Evolutionary conservation across 139 green algal species (phyloP).

Genomic region (Micromonas pusilla): DNA sequence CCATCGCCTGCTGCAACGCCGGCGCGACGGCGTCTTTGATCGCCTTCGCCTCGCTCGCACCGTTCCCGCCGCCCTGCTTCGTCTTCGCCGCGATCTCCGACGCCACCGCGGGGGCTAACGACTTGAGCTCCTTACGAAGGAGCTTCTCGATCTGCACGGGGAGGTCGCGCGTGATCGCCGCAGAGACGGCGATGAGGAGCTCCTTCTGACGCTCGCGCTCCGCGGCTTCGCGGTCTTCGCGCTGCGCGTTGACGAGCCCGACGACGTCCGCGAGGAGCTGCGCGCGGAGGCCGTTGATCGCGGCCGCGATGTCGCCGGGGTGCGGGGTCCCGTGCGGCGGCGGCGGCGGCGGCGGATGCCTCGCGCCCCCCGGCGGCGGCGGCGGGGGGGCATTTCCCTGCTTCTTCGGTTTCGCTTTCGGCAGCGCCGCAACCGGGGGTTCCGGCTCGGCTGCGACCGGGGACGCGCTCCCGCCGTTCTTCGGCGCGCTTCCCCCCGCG

Average conservation of each 20-base stretch:
- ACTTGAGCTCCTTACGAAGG: not conserved
- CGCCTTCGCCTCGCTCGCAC: not conserved
- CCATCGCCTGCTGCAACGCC: not conserved
- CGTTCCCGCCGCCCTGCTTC: not conserved
- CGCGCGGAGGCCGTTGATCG: not conserved
- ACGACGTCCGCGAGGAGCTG: not conserved
- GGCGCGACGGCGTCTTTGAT: not conserved
- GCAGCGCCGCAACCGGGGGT: no score
- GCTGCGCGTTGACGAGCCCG: not conserved
- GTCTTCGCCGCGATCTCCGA: not conserved
- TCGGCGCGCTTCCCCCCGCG: no score
- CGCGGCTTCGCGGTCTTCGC: not conserved
- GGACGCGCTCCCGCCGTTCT: no score
- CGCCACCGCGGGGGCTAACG: not conserved
- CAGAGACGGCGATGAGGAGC: conserved; percentile 24
- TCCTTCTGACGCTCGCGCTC: conserved; percentile 14
- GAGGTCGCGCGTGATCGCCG: conserved; percentile 45
- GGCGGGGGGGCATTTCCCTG: no score
- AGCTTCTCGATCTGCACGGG: conserved; percentile 23
- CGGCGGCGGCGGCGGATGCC: no score
- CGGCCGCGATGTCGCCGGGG: not conserved
- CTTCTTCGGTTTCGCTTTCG: no score
- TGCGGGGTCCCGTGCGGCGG: not conserved
- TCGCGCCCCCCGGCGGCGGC: no score
- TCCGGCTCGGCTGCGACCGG: no score